phyloP scores from a whole-genome alignment of 495 filamentous ascomycete species.

The Apodospora peruviana region DNA sequence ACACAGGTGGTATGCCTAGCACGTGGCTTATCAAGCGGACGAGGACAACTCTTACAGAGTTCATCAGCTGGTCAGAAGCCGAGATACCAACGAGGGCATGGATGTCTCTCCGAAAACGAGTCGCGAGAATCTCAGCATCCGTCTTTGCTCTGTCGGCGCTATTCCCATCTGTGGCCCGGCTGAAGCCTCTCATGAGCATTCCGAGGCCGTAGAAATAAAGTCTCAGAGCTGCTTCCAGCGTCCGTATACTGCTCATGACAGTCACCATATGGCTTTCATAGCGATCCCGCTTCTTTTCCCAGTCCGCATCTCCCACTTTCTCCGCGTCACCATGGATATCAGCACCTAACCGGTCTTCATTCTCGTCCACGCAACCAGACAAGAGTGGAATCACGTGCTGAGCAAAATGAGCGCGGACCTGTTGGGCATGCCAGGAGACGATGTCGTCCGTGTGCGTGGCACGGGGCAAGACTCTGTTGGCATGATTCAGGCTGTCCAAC shows the following conservation, averaged over 20 bases:
- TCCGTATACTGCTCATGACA: slow-evolving; percentile 41
- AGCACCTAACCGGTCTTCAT: no score
- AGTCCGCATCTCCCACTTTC: background rate
- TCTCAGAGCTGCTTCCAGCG: slow-evolving; percentile 43
- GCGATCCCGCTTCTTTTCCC: slow-evolving; percentile 1
- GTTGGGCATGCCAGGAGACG: slow-evolving; percentile 46
- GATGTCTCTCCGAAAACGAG: slow-evolving; percentile 54
- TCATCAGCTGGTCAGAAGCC: slow-evolving; percentile 47
- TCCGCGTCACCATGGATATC: slow-evolving; percentile 4
- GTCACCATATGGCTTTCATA: slow-evolving; percentile 34
- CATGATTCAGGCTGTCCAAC: slow-evolving; percentile 35
- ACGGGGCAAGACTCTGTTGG: slow-evolving; percentile 30
- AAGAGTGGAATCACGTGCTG: slow-evolving; percentile 46
- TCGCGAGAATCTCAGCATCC: slow-evolving; percentile 31
- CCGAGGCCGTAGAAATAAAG: slow-evolving; percentile 46
- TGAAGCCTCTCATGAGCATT: slow-evolving; percentile 35
- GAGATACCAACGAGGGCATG: slow-evolving; percentile 64
- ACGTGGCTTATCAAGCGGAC: slow-evolving; percentile 48
- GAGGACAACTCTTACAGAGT: slow-evolving; percentile 49
- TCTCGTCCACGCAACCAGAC: slow-evolving; percentile 25
- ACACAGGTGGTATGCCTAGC: slow-evolving; percentile 43
- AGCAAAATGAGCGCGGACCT: slow-evolving; percentile 46
- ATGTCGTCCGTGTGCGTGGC: slow-evolving; percentile 44
- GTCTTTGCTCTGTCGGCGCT: slow-evolving; percentile 9
- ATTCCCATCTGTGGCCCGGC: slow-evolving; percentile 7